Base-by-base conservation (phyloP, 1,139 yeast genomes). In the Yamadazyma aaseri region DNA sequence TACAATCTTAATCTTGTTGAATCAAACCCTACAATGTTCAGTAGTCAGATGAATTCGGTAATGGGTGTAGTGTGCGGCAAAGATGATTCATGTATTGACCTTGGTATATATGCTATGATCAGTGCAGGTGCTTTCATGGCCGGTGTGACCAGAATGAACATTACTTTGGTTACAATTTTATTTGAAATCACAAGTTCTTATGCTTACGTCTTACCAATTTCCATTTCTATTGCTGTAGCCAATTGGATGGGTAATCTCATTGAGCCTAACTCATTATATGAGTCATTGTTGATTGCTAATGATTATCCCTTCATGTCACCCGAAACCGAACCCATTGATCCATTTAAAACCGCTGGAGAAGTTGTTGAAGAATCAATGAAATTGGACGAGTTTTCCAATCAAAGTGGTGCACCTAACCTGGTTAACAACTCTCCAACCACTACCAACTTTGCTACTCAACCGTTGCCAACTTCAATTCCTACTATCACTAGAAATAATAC, bases 81-180 rank as follows among this genome's bases (percentile, higher is more conserved):
- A 5, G 46, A 51, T 5, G 36, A 27, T 5, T 32, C 30, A 3
- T 60, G 76, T 51, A 60, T 72, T n/a, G 78, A 72, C 40, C 61
- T 76, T 38, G 85, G 84, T 0, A 74, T 77, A n/a, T 78, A 79
- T 51, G 73, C 83, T 3, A 76, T 78, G 78, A 77, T 78, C 2
- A 74, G 80, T 7, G 84, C 84, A 0, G 85, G 84, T 3, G 80
- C 84, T 1, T 77, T 77, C 41, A 75, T 78, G 79, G 85, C 84
- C 0, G 85, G 85, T 2, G 77, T 78, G 3, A 79, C 85, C 1
- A 59, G 84, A 41, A 79, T 78, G 85, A 78, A 78, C 38, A 74
- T 79, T 27, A 76, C 84, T 1, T 54, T 78, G 29, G 81, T 79
- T 1, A 76, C 77, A 6, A 78, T 79, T 33, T 51, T 78, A 38